Base-by-base conservation (phyloP, 106 monocot genomes). In the Dioscorea zingiberensis region DNA sequence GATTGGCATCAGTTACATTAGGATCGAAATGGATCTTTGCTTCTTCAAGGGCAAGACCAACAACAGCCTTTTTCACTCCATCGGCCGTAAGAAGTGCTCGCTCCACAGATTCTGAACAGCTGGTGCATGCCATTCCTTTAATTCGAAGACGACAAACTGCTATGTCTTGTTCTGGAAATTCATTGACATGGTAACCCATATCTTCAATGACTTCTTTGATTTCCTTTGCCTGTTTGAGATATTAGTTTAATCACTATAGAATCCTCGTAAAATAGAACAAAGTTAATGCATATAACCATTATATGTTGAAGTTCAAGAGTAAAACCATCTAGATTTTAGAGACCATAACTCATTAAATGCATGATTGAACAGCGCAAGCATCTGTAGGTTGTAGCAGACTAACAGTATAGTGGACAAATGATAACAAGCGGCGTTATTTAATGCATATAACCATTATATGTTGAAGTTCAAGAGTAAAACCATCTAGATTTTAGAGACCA, bases 81-180 rank as follows among this genome's bases (percentile, higher is more conserved):
- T 76, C 59, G 60, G 76, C 79, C 79, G 73, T 80, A 25, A 56
- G 71, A 54, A 94, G 82, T 51, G 84, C 73, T 66, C 76, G 71
- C 55, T 94, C 94, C 49, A 94, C 67, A 30, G 89, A 89, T 82
- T 94, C 94, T 27, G 94, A 94, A 59, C 94, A 94, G 27, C 90
- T 94, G 22, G 94, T 90, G 67, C 94, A 94, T 58, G 82, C 79
- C 90, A 94, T 94, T 80, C 94, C 90, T 73, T 94, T 90, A 30
- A 94, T 87, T 64, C 76, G 78, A 69, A 94, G 65, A 1, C 84
- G 86, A 45, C 94, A 94, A 59, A 82, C 75, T 4, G 77, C 76
- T 54, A 94, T 80, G 55, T 80, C 77, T 75, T 94, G 87, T 58
- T 86, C 89, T 48, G 74, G 68, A 69, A 77, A 68, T 65, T 84